Conservation (phyloP, 345 rosid species). For the Moringa oleifera region DNA sequence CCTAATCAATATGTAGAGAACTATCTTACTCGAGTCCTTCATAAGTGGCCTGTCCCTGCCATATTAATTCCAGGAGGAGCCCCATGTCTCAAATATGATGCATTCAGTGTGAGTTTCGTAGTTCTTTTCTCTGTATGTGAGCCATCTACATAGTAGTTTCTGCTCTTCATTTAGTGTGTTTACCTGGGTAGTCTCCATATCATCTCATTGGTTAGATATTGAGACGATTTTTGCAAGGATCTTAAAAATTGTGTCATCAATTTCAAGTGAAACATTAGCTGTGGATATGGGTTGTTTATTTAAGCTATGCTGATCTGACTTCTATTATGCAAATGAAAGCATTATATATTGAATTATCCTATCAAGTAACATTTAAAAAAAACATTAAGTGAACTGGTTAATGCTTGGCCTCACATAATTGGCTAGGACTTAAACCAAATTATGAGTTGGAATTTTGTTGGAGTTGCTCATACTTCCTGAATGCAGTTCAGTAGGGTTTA, state of each 20-base stretch:
- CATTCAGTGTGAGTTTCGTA: slow-evolving; percentile 55
- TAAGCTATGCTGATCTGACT: too few species aligned
- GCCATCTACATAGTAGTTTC: not conserved
- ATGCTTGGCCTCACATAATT: not conserved
- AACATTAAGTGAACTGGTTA: too few species aligned
- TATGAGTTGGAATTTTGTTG: not conserved
- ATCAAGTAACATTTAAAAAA: not conserved
- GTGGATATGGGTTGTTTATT: too few species aligned
- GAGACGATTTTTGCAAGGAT: not conserved
- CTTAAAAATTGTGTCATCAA: not conserved
- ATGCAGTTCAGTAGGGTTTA: not conserved
- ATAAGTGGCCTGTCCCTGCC: slow-evolving; percentile 73
- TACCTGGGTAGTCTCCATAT: not conserved
- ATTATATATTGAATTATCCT: not conserved
- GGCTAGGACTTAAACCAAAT: not conserved
- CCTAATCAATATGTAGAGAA: slow-evolving; percentile 66
- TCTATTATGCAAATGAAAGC: too few species aligned
- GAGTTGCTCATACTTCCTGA: not conserved
- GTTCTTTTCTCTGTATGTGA: slow-evolving; percentile 7
- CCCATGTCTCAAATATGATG: slow-evolving; percentile 58
- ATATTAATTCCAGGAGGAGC: slow-evolving; percentile 67
- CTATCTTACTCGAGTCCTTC: slow-evolving; percentile 29
- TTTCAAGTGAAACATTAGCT: not conserved
- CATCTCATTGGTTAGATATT: not conserved
- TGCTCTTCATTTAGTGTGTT: not conserved